Evolutionary conservation across 345 rosid species (phyloP).

Genomic region (Eucalyptus fibrosa): DNA sequence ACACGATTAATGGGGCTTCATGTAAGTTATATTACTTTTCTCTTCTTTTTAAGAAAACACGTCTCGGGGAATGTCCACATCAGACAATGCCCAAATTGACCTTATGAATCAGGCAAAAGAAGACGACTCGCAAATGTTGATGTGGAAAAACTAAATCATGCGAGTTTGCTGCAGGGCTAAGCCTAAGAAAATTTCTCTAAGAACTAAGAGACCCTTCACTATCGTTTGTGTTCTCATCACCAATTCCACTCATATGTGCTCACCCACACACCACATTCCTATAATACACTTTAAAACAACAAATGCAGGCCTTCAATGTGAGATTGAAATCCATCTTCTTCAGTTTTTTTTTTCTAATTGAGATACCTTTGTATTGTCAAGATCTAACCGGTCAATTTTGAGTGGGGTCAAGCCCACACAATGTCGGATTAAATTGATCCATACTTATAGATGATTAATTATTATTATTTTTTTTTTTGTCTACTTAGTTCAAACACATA

Average conservation of each 20-base stretch:
- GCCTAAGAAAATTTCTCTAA: no score
- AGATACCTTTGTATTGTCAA: no score
- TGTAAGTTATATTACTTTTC: background rate
- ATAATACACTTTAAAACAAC: background rate
- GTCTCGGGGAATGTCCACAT: no score
- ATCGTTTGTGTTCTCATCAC: background rate
- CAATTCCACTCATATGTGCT: no score
- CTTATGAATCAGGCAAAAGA: no score
- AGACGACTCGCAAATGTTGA: no score
- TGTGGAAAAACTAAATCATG: no score
- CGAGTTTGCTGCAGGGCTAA: accelerated
- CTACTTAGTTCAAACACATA: no score
- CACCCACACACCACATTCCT: background rate
- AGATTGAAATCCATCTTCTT: background rate
- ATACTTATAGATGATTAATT: no score
- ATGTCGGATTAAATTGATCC: background rate
- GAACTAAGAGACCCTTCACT: background rate
- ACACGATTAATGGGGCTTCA: background rate
- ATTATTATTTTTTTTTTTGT: no score
- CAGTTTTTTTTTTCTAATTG: no score
- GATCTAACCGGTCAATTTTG: background rate
- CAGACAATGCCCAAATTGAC: background rate
- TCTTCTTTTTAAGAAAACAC: no score
- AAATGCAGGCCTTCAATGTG: background rate
- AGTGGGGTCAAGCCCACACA: background rate